Conservation (phyloP, 2,329 filamentous ascomycete species). For the Calonectria pteridis region DNA sequence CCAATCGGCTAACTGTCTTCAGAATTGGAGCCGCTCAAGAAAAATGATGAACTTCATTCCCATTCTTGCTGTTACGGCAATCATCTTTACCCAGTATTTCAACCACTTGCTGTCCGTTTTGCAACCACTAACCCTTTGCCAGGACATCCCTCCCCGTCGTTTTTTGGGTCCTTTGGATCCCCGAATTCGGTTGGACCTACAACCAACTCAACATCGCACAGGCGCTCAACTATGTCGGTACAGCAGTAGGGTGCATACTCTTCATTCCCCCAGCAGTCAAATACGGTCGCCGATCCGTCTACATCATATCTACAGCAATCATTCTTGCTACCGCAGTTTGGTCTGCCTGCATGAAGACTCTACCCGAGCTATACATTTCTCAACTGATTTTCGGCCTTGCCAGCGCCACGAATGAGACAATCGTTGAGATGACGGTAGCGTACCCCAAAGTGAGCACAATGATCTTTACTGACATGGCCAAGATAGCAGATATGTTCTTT, state of each 20-base stretch:
- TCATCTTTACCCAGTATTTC: conserved; percentile 37
- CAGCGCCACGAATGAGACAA: conserved; percentile 51
- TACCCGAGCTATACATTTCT: conserved; percentile 35
- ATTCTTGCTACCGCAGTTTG: conserved; percentile 37
- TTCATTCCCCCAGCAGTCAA: conserved; percentile 49
- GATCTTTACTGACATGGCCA: background rate
- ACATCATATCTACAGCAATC: conserved; percentile 39
- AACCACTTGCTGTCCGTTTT: conserved; percentile 17
- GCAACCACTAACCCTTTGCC: background rate
- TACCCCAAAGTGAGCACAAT: too few relatives aligned
- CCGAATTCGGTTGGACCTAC: conserved; percentile 41
- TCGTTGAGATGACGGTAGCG: conserved; percentile 51
- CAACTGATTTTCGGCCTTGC: conserved; percentile 47
- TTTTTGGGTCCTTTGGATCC: conserved; percentile 46
- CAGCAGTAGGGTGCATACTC: conserved; percentile 46
- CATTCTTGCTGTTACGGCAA: conserved; percentile 36
- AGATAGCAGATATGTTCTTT: conserved; percentile 47
- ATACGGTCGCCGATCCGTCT: conserved; percentile 46
- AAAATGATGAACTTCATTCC: conserved; percentile 41
- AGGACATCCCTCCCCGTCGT: conserved; percentile 40
- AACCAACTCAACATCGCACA: conserved; percentile 38
- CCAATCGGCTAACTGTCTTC: background rate
- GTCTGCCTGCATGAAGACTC: conserved; percentile 33
- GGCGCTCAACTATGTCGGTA: conserved; percentile 43
- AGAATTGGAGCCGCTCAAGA: conserved; percentile 44